Conservation (phyloP, 2,329 filamentous ascomycete genomes). For the Alternaria brassicae region DNA sequence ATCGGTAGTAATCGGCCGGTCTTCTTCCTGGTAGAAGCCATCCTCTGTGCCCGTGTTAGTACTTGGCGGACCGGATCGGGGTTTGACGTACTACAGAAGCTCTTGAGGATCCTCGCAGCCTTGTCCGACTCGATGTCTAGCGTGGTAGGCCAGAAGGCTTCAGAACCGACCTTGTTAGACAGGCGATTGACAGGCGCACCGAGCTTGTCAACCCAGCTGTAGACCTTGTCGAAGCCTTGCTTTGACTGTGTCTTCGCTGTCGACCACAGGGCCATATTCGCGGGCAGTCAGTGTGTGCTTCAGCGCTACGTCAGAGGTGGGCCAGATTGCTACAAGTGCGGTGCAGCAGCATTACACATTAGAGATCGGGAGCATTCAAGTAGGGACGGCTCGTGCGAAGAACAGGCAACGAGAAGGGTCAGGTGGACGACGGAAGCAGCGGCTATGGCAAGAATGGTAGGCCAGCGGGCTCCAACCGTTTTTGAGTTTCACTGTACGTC, state of each 20-base stretch:
- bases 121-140: conserved; percentile 92
- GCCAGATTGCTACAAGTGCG: conserved; percentile 27
- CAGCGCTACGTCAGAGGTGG: conserved; percentile 18
- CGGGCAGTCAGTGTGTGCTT: conserved; percentile 2
- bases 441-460: conserved; percentile 15
- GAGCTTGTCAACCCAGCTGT: conserved; percentile 70
- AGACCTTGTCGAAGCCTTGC: conserved; percentile 73
- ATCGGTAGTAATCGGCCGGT: conserved; percentile 52
- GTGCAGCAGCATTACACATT: conserved; percentile 32
- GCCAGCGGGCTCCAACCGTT: conserved; percentile 35
- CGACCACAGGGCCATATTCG: conserved; percentile 42
- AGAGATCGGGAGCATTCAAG: conserved; percentile 19
- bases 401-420: conserved; percentile 16
- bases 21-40: conserved; percentile 70
- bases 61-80: not conserved
- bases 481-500: conserved; percentile 30
- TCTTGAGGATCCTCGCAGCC: conserved; percentile 84
- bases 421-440: conserved; percentile 19
- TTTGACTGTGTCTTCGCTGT: conserved; percentile 47
- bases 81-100: conserved; percentile 79
- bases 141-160: conserved; percentile 85
- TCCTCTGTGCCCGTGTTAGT: conserved; percentile 58
- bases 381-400: conserved; percentile 15
- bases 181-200: conserved; percentile 80
- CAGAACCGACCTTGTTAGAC: conserved; percentile 80